Percentiles rank a stretch among this genome's conserved stretches.
phyloP scores from a whole-genome alignment of 768 basidiomycete species.

The Cyathus striatus region DNA sequence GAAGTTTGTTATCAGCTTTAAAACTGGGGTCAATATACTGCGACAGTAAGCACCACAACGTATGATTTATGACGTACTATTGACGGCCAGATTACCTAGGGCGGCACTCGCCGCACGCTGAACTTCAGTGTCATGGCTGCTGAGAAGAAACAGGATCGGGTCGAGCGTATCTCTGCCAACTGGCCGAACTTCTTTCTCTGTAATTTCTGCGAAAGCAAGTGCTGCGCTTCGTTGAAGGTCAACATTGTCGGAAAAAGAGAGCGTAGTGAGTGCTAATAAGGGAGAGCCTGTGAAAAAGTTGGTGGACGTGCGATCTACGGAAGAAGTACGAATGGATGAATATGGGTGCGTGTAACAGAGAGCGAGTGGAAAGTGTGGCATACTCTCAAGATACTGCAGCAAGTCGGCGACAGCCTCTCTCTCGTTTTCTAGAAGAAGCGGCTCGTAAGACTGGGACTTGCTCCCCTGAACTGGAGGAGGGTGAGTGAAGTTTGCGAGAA shows the following conservation, averaged over 20 bases:
- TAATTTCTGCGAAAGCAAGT: slow-evolving; percentile 97
- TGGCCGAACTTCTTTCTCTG: slow-evolving; percentile 97
- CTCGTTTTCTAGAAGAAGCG: slow-evolving; percentile 85
- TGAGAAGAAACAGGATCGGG: slow-evolving; percentile 94
- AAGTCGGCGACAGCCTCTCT: slow-evolving; percentile 97
- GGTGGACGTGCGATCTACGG: slow-evolving; percentile 91
- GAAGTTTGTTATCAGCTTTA: slow-evolving; percentile 95
- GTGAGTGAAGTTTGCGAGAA: slow-evolving; percentile 10
- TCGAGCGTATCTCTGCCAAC: slow-evolving; percentile 97
- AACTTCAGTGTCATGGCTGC: slow-evolving; percentile 97
- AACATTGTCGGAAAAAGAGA: slow-evolving; percentile 98
- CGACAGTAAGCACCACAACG: slow-evolving; percentile 1
- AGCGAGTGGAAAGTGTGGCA: slow-evolving; percentile 19
- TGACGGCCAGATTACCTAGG: slow-evolving; percentile 95
- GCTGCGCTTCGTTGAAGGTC: slow-evolving; percentile 98
- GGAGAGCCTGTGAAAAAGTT: slow-evolving; percentile 97
- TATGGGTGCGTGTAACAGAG: no score
- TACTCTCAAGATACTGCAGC: slow-evolving; percentile 96
- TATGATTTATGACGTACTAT: slow-evolving; percentile 59
- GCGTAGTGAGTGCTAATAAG: slow-evolving; percentile 88
- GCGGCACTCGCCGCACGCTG: slow-evolving; percentile 98
- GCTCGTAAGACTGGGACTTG: slow-evolving; percentile 84
- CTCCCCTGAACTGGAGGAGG: slow-evolving; percentile 62
- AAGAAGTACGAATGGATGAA: slow-evolving; percentile 3
- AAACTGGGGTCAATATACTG: slow-evolving; percentile 9